Evolutionary conservation across 352 stramenopile genomes (phyloP), one percentile per base, ranked within the genome.

Genomic region (Nannochloropsis limnetica): DNA sequence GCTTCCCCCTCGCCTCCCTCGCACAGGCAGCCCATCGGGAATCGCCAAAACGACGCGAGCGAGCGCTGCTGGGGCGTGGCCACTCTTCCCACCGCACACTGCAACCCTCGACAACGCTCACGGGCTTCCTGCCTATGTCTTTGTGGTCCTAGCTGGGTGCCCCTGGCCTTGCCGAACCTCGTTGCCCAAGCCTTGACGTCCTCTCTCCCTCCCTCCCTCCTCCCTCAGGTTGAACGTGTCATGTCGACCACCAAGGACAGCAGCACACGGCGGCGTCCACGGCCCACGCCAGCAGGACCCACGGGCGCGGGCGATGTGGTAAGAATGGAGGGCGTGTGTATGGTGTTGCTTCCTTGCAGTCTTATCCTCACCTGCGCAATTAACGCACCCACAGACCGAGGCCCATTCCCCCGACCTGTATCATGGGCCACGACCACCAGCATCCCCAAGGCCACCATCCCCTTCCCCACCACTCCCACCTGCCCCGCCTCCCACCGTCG

Each of bases 221-320:
- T 17, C 37, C 37, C 37, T 49, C 37, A 49, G 37, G 37, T 49
- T 49, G 25, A 29, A 74, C 6, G 11, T 74, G 61, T 29, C 61
- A 74, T 74, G 61, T 15, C n/a, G 25, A 74, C n/a, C 25, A 74
- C n/a, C 61, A 68, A 74, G 20, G n/a, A 74, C 61, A 31, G 9
- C 1, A 25, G 25, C 61, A 29, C 4, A 29, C 61, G 61, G 61
- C 61, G n/a, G 25, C 61, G 61, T 25, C 61, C n/a, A 23, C 15
- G 20, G 25, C n/a, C 61, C 15, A 14, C n/a, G 25, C 8, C 61
- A 11, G 61, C n/a, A 14, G 37, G 37, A 74, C 61, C 61, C 0
- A 74, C 61, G 61, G 61, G 61, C 22, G 61, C 61, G 8, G 61
- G 61, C 61, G n/a, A 28, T 74, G 1, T 74, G 61, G 61, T 74